Base-by-base conservation (phyloP, 768 basidiomycete genomes). In the Collybia sp. region DNA sequence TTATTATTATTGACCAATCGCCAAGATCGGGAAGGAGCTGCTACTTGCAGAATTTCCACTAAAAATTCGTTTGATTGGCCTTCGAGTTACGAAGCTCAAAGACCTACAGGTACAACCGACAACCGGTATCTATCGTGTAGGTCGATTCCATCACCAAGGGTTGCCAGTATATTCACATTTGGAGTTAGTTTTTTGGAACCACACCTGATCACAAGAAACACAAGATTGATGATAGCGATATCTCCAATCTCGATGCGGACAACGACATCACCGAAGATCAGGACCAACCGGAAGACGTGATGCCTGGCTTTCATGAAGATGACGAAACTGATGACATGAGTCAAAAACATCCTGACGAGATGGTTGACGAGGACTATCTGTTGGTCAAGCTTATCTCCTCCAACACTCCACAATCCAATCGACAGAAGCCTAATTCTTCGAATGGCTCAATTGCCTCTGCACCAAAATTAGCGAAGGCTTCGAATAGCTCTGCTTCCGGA, bases 41-140 rank as follows among this genome's bases (percentile, higher is more conserved):
- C 70, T 99, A 12, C 72, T 84, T 46, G 77, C 85, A 6, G 93
- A 94, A 62, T 65, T 88, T 31, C 92, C 92, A 0, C 61, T 94
- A 20, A 80, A 76, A 25, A 67, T 98, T 17, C 77, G 95, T 30
- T 71, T 99, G 16, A 85, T 99, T 52, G 95, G 95, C 5, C 67
- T 99, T 19, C 73, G 94, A 38, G 75, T 95, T 9, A 93, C 90
- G 3, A 94, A 90, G 51, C 67, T 99, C 53, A 89, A 88, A 58
- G 95, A 99, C 65, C 64, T 94, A 25, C 75, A 76, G 47, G 71
- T 72, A 5, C 25, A 25, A 25, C 25, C 25, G 3, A 48, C 64
- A 37, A 63, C 71, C 34, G 86, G 89, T 1, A 91, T 96, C 50
- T 85, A 87, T 60, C 75, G 82, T 46, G 93, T 91, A 57, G 43